phyloP scores from a whole-genome alignment of 352 stramenopile genomes.

The Phytopythium montanum region DNA sequence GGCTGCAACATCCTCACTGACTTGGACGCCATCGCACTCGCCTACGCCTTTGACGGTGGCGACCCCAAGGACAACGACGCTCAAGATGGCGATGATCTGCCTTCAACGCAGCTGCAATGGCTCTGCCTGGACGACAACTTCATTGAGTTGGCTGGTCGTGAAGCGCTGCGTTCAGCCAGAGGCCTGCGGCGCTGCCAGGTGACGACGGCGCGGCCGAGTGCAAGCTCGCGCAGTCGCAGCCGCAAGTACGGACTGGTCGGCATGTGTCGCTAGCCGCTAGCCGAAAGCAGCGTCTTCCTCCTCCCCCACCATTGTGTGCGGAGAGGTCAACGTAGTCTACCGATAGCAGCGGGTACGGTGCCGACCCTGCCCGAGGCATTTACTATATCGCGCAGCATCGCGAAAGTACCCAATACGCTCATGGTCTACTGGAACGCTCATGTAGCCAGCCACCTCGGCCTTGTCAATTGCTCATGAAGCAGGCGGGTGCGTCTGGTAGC shows the following conservation, averaged over 20 bases:
- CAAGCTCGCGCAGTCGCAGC: background rate
- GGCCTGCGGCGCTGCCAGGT: background rate
- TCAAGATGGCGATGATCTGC: background rate
- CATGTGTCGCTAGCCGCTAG: background rate
- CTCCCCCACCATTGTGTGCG: background rate
- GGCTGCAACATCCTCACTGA: conserved; percentile 60
- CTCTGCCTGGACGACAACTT: conserved; percentile 33
- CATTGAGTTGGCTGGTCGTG: conserved; percentile 18
- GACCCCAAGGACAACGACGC: background rate
- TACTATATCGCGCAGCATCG: background rate
- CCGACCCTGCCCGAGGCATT: background rate
- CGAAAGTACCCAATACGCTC: background rate
- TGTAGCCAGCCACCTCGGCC: too few relatives aligned
- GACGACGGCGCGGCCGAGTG: conserved; percentile 3
- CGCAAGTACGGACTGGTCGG: background rate
- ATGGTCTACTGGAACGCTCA: background rate
- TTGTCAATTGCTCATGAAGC: too few relatives aligned
- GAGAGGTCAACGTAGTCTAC: background rate
- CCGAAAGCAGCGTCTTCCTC: too few relatives aligned
- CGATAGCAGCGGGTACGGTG: background rate
- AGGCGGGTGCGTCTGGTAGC: too few relatives aligned
- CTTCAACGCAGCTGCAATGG: conserved; percentile 6
- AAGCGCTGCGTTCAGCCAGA: conserved; percentile 15
- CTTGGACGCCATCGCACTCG: conserved; percentile 30
- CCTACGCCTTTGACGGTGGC: conserved; percentile 14